Conservation (phyloP, 768 basidiomycete genomes). For the Termitomyces sp. region DNA sequence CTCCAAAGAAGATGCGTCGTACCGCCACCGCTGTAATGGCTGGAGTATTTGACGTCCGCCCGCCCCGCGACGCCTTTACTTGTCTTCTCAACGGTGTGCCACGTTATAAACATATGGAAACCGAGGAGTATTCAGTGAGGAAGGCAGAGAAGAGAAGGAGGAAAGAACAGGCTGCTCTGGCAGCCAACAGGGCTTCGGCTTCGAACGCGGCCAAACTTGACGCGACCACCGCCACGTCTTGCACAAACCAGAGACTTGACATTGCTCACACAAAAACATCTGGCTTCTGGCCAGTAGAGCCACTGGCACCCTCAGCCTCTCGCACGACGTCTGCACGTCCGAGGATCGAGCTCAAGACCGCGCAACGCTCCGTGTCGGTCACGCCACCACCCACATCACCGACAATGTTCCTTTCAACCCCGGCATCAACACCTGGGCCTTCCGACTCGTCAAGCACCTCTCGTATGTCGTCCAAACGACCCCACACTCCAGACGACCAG, state of each 20-base stretch:
- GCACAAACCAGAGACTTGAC: slow-evolving; percentile 24
- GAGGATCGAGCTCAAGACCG: slow-evolving; percentile 64
- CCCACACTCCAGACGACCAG: slow-evolving; percentile 67
- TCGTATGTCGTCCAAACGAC: slow-evolving; percentile 75
- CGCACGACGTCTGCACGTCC: slow-evolving; percentile 36
- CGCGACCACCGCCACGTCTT: slow-evolving; percentile 22
- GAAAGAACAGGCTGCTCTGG: slow-evolving; percentile 31
- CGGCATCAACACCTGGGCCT: slow-evolving; percentile 70
- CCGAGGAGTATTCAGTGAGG: slow-evolving; percentile 46
- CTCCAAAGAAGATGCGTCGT: slow-evolving; percentile 43
- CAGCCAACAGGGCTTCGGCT: slow-evolving; percentile 13
- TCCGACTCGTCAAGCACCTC: slow-evolving; percentile 72
- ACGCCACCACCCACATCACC: slow-evolving; percentile 63
- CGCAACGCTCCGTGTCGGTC: slow-evolving; percentile 68
- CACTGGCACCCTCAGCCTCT: not conserved
- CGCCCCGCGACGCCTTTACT: slow-evolving; percentile 71
- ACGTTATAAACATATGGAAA: slow-evolving; percentile 59
- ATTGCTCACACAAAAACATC: slow-evolving; percentile 20
- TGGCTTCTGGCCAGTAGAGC: slow-evolving; percentile 47
- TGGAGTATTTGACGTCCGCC: slow-evolving; percentile 65
- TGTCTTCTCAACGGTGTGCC: slow-evolving; percentile 74
- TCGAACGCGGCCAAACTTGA: slow-evolving; percentile 20
- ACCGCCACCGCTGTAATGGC: slow-evolving; percentile 74
- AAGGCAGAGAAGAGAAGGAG: slow-evolving; percentile 52
- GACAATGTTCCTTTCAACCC: slow-evolving; percentile 46